phyloP scores from a whole-genome alignment of 2,329 filamentous ascomycete genomes.

The Fusarium sp. region DNA sequence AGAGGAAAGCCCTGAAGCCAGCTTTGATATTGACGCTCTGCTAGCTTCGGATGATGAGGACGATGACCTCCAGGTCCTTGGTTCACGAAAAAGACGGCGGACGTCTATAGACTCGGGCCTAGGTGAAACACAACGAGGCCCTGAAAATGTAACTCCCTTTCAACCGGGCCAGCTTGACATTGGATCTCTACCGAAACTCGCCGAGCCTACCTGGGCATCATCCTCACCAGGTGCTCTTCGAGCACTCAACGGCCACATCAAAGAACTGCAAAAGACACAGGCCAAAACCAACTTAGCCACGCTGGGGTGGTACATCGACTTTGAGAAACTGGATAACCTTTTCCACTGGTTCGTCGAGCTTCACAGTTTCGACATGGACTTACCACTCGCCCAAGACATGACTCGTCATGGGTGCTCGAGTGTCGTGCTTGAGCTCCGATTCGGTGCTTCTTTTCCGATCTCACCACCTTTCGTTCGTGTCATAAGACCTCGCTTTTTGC shows the following conservation, averaged over 20 bases:
- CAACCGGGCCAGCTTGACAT: conserved; percentile 74
- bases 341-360: conserved; percentile 95
- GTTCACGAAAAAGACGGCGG: conserved; percentile 38
- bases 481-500: conserved; percentile 81
- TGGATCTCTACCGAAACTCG: conserved; percentile 72
- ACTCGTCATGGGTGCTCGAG: conserved; percentile 70
- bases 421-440: conserved; percentile 85
- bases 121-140: conserved; percentile 14
- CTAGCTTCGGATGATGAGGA: conserved; percentile 40
- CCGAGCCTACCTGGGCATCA: conserved; percentile 48
- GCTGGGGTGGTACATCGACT: conserved; percentile 87
- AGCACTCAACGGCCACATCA: conserved; percentile 64
- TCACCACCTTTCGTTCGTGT: conserved; percentile 88
- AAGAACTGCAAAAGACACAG: conserved; percentile 73
- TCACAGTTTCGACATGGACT: conserved; percentile 78
- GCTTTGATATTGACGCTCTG: conserved; percentile 40
- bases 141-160: conserved; percentile 61
- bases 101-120: conserved; percentile 40
- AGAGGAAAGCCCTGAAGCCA: not conserved
- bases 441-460: conserved; percentile 80
- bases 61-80: not conserved
- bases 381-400: conserved; percentile 83
- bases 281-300: conserved; percentile 68
- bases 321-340: conserved; percentile 74
- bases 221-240: conserved; percentile 47